These are phyloP conservation scores for Babesia bigemina DNA, from an alignment of 169 alveolate genomes.

Conservation along the genomic window DNA sequence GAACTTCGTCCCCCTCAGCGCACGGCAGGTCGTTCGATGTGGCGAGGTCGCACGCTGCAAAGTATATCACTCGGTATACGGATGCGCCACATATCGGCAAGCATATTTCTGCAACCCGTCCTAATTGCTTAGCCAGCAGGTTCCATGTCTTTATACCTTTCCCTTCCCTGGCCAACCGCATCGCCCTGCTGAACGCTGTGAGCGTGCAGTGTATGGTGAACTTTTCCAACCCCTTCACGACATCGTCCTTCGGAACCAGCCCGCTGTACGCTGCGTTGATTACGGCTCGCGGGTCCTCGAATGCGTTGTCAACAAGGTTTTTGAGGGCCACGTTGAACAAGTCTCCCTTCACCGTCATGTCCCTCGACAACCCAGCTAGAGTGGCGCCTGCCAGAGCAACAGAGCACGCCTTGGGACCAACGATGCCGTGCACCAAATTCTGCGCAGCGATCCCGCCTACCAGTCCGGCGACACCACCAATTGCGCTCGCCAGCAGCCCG, in stretches of 20 bases:
- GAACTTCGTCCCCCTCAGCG: constrained; percentile 46
- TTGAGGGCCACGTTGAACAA: constrained; percentile 18
- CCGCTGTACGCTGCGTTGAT: constrained; percentile 26
- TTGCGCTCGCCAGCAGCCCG: not conserved
- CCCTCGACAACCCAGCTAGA: constrained; percentile 34
- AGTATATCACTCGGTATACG: constrained; percentile 47
- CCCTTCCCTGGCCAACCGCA: constrained; percentile 8
- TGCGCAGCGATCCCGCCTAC: not conserved
- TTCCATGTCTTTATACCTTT: constrained; percentile 30
- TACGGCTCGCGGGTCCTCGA: not conserved
- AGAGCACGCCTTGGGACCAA: constrained; percentile 8
- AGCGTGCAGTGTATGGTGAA: constrained; percentile 14
- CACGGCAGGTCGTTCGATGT: constrained; percentile 34
- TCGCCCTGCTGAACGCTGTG: constrained; percentile 22
- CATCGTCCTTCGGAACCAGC: constrained; percentile 20
- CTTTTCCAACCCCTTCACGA: constrained; percentile 7
- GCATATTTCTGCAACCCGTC: constrained; percentile 35
- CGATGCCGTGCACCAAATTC: not conserved
- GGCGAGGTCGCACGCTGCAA: constrained; percentile 52
- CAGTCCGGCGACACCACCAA: not conserved
- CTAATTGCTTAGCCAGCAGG: constrained; percentile 18
- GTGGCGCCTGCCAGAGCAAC: constrained; percentile 19
- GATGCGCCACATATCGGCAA: constrained; percentile 48
- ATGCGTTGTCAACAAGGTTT: constrained; percentile 26
- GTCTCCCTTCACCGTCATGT: constrained; percentile 31